Evolutionary conservation across 768 basidiomycete genomes (phyloP).

Genomic region (Hericium alpestre): DNA sequence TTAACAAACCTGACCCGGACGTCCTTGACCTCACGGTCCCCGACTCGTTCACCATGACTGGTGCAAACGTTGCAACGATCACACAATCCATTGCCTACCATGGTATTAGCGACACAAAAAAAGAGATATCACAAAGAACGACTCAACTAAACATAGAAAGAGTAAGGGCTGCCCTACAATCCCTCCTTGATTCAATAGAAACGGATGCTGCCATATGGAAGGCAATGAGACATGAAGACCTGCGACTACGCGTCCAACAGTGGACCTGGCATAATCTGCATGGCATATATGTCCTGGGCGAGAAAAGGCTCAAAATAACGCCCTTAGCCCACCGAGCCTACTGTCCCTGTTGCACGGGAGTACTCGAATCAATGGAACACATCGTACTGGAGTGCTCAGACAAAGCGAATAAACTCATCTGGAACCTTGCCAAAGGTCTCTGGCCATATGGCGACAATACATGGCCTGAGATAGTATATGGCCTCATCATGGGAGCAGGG

Average conservation of each 20-base stretch:
- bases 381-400: neutral
- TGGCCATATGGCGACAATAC: neutral
- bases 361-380: neutral
- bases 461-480: neutral
- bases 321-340: neutral
- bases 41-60: neutral
- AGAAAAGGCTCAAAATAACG: neutral
- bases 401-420: neutral
- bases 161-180: neutral
- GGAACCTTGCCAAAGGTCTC: neutral
- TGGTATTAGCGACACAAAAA: neutral
- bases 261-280: neutral
- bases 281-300: neutral
- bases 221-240: neutral
- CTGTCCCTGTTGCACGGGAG: neutral
- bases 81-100: slow-evolving; percentile 1
- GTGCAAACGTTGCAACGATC: neutral
- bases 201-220: neutral
- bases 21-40: neutral
- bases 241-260: neutral
- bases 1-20: neutral
- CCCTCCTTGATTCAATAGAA: neutral
- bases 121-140: neutral
- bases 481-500: neutral
- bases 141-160: neutral